phyloP scores from a whole-genome alignment of 2,329 filamentous ascomycete species.

The Akanthomyces muscarius region DNA sequence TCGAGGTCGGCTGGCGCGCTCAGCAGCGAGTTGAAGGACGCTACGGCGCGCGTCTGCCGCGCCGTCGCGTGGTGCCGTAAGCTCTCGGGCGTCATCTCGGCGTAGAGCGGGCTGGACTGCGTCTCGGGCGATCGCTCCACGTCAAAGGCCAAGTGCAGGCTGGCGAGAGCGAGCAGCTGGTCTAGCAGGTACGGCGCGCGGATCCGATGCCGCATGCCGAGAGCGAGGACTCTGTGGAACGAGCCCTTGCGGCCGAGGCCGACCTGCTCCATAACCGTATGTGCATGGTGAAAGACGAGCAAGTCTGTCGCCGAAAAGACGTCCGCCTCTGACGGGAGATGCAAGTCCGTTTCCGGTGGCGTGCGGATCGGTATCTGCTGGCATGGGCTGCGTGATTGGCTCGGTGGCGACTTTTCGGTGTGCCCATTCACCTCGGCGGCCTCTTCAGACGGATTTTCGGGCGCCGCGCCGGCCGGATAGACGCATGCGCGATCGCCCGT shows the following conservation, averaged over 20 bases:
- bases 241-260: constrained; percentile 7
- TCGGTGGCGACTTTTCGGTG: too few relatives aligned
- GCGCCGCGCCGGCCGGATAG: constrained; percentile 16
- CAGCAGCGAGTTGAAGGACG: constrained; percentile 25
- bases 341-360: neutral
- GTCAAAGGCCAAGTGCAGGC: neutral
- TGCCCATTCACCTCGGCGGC: neutral
- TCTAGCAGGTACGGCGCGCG: constrained; percentile 36
- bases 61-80: constrained; percentile 2
- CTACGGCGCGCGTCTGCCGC: constrained; percentile 29
- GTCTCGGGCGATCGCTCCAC: neutral
- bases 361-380: neutral
- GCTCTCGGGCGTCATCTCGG: neutral
- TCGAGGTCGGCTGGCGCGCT: constrained; percentile 18
- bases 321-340: neutral
- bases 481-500: constrained; percentile 26
- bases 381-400: neutral
- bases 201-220: neutral
- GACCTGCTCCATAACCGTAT: neutral
- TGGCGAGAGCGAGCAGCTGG: constrained; percentile 33
- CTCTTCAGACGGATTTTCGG: neutral
- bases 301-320: constrained; percentile 1
- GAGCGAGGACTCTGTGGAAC: constrained; percentile 4
- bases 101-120: neutral
- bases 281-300: constrained; percentile 8